These are phyloP conservation scores for Colletotrichum viniferum DNA, from an alignment of 2,329 filamentous ascomycete genomes.

Conservation along the genomic window DNA sequence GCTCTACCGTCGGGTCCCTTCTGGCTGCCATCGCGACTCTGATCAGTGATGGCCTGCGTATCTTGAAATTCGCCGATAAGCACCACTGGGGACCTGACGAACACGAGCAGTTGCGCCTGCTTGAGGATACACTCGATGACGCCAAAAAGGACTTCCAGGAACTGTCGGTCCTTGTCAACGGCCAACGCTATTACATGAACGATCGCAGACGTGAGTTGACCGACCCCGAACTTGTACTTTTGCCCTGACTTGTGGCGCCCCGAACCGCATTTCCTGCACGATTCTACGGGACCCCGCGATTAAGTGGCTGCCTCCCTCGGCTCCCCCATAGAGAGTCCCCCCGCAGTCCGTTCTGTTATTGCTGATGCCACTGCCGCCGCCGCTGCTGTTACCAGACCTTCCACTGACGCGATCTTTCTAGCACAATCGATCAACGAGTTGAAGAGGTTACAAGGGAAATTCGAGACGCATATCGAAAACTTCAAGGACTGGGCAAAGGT, in stretches of 20 bases:
- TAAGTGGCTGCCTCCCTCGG: not conserved
- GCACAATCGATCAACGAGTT: slow-evolving; percentile 59
- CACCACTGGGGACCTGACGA: slow-evolving; percentile 63
- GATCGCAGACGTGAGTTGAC: slow-evolving; percentile 55
- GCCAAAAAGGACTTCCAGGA: slow-evolving; percentile 66
- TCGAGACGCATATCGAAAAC: slow-evolving; percentile 51
- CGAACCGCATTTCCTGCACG: not conserved
- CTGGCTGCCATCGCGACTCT: slow-evolving; percentile 62
- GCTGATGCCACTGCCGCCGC: not conserved
- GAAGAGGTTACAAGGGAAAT: slow-evolving; percentile 46
- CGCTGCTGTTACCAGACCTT: not conserved
- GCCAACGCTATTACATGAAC: slow-evolving; percentile 61
- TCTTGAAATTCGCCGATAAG: slow-evolving; percentile 62
- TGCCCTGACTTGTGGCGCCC: not conserved
- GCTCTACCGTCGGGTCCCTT: slow-evolving; percentile 61
- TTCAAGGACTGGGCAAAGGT: slow-evolving; percentile 60
- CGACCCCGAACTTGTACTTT: not conserved
- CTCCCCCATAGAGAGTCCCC: not conserved
- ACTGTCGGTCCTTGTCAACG: slow-evolving; percentile 58
- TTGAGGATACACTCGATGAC: slow-evolving; percentile 61
- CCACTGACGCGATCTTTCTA: slow-evolving; percentile 29
- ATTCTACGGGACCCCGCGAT: slow-evolving; percentile 1
- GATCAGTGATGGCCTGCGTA: slow-evolving; percentile 57
- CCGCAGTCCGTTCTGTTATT: not conserved
- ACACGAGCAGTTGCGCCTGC: slow-evolving; percentile 60